Evolutionary conservation across 139 green algal genomes (phyloP).

Genomic region (Tetradesmus obliquus): DNA sequence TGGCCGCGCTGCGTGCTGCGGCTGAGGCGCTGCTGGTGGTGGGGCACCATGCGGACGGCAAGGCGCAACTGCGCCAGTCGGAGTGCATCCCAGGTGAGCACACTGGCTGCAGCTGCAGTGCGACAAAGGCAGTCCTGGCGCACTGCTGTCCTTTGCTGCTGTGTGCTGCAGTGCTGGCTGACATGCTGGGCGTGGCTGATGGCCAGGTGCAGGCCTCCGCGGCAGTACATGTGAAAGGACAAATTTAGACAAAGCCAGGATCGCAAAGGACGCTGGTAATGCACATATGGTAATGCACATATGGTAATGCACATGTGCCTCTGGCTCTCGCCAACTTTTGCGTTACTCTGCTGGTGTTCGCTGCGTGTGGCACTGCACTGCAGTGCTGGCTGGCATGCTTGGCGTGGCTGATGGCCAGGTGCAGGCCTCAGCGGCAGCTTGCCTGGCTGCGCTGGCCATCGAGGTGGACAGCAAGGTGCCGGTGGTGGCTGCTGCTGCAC

Average conservation of each 20-base stretch:
- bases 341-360: neutral
- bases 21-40: constrained; percentile 27
- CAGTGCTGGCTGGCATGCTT: constrained; percentile 30
- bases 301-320: neutral
- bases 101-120: too few species aligned
- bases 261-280: too few species aligned
- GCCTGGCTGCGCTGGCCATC: constrained; percentile 5
- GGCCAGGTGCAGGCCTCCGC: neutral
- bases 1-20: constrained; percentile 3
- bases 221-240: neutral
- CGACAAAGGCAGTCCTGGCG: too few species aligned
- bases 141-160: neutral
- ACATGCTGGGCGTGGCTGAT: constrained; percentile 2
- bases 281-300: neutral
- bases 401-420: neutral
- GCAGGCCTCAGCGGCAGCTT: constrained; percentile 6
- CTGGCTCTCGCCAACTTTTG: neutral
- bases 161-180: neutral
- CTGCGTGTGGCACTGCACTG: neutral
- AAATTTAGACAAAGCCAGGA: too few species aligned
- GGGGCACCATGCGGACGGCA: constrained; percentile 28
- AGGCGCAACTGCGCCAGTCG: constrained; percentile 14
- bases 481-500: constrained; percentile 11
- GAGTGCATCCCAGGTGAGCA: constrained; percentile 20
- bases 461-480: constrained; percentile 40